A percentile compares a stretch with the other conserved stretches of the same genome.
Evolutionary conservation across 805 yeast species (phyloP).

Genomic region (Sungouiella thailandica): DNA sequence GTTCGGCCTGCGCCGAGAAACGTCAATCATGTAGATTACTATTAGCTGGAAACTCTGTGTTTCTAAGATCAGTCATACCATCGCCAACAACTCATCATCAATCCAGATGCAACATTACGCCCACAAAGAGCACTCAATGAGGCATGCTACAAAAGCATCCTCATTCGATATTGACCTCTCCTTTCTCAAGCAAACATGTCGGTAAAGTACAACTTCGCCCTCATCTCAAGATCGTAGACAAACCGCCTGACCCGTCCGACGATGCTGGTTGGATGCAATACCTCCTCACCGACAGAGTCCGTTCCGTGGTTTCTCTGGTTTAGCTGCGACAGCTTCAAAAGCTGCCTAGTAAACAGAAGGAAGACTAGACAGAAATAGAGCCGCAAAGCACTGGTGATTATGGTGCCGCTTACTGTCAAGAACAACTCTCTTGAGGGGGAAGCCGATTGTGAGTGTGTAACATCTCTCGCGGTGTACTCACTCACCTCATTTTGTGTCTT

Average conservation of each 20-base stretch:
- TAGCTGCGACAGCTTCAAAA: slow-evolving; percentile 37
- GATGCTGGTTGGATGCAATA: slow-evolving; percentile 17
- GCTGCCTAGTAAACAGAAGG: slow-evolving; percentile 53
- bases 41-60: no score
- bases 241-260: slow-evolving; percentile 18
- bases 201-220: slow-evolving; percentile 25
- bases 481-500: neutral
- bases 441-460: slow-evolving; percentile 60
- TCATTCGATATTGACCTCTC: no score
- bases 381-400: slow-evolving; percentile 45
- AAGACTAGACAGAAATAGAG: slow-evolving; percentile 57
- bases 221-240: slow-evolving; percentile 26
- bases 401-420: slow-evolving; percentile 47
- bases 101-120: no score
- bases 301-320: slow-evolving; percentile 20
- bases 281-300: slow-evolving; percentile 23
- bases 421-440: slow-evolving; percentile 51
- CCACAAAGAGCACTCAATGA: no score
- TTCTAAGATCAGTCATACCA: no score
- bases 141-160: no score
- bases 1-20: no score
- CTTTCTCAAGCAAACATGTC: slow-evolving; percentile 13
- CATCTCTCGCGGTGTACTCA: slow-evolving; percentile 2
- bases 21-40: no score
- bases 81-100: no score